These are phyloP conservation scores for Sporobolomyces roseus DNA, from an alignment of 768 basidiomycete genomes.

Conservation along the genomic window DNA sequence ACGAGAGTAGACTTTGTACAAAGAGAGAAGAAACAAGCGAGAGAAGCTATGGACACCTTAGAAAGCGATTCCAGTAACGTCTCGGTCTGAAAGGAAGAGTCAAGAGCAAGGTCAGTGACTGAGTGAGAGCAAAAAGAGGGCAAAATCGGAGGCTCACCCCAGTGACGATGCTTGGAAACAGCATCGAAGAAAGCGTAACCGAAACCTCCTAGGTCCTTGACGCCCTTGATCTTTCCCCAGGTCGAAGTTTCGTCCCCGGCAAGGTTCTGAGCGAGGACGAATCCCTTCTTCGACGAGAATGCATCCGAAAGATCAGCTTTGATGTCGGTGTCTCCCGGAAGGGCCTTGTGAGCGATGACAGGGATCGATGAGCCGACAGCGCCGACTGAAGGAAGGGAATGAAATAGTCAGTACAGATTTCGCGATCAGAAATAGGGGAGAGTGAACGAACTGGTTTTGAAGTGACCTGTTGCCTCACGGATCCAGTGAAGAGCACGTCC, in stretches of 20 bases:
- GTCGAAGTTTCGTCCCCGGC: slow-evolving; percentile 23
- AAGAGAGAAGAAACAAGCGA: too few species aligned
- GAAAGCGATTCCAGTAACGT: slow-evolving; percentile 10
- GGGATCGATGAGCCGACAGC: slow-evolving; percentile 58
- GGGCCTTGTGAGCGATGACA: slow-evolving; percentile 49
- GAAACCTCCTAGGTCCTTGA: slow-evolving; percentile 47
- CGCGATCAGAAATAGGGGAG: not conserved
- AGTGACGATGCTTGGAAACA: slow-evolving; percentile 50
- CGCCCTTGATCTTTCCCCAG: slow-evolving; percentile 41
- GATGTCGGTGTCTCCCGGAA: slow-evolving; percentile 48
- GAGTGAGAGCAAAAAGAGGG: not conserved
- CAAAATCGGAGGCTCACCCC: slow-evolving; percentile 40
- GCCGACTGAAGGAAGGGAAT: slow-evolving; percentile 54
- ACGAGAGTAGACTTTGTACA: too few species aligned
- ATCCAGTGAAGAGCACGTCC: slow-evolving; percentile 78
- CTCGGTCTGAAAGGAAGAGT: slow-evolving; percentile 14
- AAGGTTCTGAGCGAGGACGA: slow-evolving; percentile 48
- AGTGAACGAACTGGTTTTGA: slow-evolving; percentile 21
- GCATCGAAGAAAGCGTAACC: slow-evolving; percentile 48
- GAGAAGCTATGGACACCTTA: not conserved
- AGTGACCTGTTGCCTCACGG: slow-evolving; percentile 51
- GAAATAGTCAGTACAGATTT: not conserved
- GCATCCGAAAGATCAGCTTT: slow-evolving; percentile 43
- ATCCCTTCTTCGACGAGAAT: slow-evolving; percentile 47
- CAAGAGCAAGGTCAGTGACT: not conserved